Conservation (phyloP, 345 rosid genomes). For the Gossypium mustelinum region DNA sequence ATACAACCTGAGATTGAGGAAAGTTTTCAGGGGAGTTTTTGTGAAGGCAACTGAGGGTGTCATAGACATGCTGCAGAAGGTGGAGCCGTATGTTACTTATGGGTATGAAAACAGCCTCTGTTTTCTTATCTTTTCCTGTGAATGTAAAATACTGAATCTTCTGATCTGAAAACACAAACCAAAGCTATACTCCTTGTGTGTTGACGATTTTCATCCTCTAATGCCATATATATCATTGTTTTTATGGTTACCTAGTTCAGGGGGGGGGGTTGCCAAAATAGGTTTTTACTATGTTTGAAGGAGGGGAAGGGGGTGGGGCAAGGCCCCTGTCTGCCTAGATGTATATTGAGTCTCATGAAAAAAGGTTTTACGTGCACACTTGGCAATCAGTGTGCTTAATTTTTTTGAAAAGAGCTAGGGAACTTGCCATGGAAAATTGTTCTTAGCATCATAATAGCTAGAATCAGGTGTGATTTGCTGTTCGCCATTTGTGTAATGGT, state of each 20-base stretch:
- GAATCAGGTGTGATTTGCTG: neutral
- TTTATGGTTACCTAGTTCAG: neutral
- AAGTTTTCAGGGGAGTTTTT: constrained; percentile 62
- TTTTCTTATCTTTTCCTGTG: neutral
- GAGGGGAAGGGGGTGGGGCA: neutral
- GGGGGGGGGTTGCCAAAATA: too few relatives aligned
- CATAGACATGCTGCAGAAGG: constrained; percentile 66
- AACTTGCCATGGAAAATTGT: neutral
- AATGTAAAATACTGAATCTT: neutral
- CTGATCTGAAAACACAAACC: neutral
- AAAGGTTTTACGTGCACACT: neutral
- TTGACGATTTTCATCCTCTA: neutral
- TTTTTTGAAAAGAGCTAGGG: neutral
- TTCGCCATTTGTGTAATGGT: neutral
- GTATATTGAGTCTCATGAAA: neutral
- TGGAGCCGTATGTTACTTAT: constrained; percentile 83
- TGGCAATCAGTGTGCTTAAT: neutral
- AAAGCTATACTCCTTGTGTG: neutral
- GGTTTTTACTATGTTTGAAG: too few relatives aligned
- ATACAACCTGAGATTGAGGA: constrained; percentile 51
- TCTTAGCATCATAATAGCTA: constrained; percentile 1
- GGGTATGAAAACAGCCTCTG: constrained; percentile 40
- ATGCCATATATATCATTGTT: neutral
- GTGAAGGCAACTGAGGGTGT: constrained; percentile 50
- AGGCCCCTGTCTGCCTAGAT: neutral